Evolutionary conservation across 495 filamentous ascomycete species (phyloP).

Genomic region (Tuber calosporum): DNA sequence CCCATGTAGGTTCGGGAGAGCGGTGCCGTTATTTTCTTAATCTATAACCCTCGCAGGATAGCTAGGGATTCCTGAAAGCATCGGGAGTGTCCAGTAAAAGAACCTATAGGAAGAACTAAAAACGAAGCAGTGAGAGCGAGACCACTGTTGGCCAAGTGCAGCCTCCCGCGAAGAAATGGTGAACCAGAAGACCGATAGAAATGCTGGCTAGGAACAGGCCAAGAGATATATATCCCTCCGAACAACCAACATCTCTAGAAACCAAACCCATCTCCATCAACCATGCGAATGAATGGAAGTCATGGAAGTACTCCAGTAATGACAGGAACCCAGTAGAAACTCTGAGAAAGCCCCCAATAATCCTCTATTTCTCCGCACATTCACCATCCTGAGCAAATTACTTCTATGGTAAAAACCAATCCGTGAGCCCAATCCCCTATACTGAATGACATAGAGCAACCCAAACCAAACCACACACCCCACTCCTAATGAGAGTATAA

Average conservation of each 20-base stretch:
- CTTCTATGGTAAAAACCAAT: neutral
- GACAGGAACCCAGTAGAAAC: neutral
- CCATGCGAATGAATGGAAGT: neutral
- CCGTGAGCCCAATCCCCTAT: neutral
- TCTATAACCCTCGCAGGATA: too few relatives aligned
- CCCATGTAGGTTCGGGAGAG: neutral
- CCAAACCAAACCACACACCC: neutral
- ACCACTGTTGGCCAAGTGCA: neutral
- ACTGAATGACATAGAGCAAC: neutral
- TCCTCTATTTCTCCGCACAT: neutral
- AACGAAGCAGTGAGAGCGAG: neutral
- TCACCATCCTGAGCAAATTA: neutral
- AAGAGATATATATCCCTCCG: neutral
- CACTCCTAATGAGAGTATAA: neutral
- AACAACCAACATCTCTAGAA: neutral
- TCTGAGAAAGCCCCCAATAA: neutral
- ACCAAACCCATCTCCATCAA: neutral
- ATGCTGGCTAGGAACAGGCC: neutral
- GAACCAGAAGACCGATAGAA: neutral
- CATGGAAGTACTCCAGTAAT: neutral
- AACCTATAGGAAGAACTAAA: neutral
- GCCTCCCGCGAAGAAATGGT: neutral
- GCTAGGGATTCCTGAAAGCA: neutral
- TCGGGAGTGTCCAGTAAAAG: neutral
- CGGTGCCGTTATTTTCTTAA: neutral